phyloP scores from a whole-genome alignment of 345 rosid genomes.

The Kernera saxatilis region DNA sequence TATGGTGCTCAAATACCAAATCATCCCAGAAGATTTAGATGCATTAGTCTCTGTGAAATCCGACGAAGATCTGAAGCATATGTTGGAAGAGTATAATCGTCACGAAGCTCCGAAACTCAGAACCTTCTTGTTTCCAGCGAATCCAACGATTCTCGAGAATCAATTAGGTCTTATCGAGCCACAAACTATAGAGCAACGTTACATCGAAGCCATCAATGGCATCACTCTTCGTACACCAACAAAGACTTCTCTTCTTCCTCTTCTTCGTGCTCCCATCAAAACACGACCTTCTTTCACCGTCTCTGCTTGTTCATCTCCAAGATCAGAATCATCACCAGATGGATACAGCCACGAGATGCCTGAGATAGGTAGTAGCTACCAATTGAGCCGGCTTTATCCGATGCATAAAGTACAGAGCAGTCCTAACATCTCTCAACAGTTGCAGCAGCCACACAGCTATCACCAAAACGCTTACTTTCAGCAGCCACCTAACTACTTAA shows the following conservation, averaged over 20 bases:
- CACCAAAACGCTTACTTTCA: slow-evolving; percentile 30
- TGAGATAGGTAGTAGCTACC: slow-evolving; percentile 30
- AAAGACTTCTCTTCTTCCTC: background rate
- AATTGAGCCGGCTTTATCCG: slow-evolving; percentile 22
- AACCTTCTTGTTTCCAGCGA: slow-evolving; percentile 62
- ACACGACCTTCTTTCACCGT: slow-evolving; percentile 40
- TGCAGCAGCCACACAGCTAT: slow-evolving; percentile 26
- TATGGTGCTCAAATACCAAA: slow-evolving; percentile 61
- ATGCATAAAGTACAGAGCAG: slow-evolving; percentile 73
- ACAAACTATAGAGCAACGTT: slow-evolving; percentile 54
- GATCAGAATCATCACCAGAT: slow-evolving; percentile 57
- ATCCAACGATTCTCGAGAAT: slow-evolving; percentile 35
- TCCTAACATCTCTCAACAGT: slow-evolving; percentile 47
- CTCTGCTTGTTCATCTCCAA: slow-evolving; percentile 65
- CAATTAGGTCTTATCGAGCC: slow-evolving; percentile 35
- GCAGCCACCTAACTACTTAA: slow-evolving; percentile 18
- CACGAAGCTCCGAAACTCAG: slow-evolving; percentile 54
- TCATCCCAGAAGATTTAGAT: slow-evolving; percentile 70
- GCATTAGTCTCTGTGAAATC: slow-evolving; percentile 64
- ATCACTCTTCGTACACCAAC: slow-evolving; percentile 27
- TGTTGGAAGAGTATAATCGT: slow-evolving; percentile 69
- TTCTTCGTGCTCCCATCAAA: slow-evolving; percentile 34
- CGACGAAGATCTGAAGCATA: slow-evolving; percentile 73
- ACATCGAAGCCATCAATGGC: slow-evolving; percentile 81
- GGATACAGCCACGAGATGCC: slow-evolving; percentile 21